Evolutionary conservation across 2,329 filamentous ascomycete genomes (phyloP).

Genomic region (Chaetomiaceae sp.): DNA sequence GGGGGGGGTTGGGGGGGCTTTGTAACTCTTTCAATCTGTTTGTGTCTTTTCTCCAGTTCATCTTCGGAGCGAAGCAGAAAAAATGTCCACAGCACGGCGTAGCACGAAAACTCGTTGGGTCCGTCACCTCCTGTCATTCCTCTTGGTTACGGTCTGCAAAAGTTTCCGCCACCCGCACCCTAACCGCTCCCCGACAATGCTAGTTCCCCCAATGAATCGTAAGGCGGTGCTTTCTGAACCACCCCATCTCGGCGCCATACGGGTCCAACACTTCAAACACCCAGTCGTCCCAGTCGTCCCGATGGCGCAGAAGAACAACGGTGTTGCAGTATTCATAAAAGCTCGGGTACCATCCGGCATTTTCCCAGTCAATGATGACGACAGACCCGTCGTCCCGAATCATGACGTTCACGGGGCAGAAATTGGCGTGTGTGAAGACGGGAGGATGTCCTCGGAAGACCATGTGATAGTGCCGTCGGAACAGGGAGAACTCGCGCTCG

Average conservation of each 20-base stretch:
- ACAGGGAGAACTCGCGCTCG: background rate
- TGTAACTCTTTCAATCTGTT: no score
- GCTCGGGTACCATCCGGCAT: constrained; percentile 6
- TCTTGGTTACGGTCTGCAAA: no score
- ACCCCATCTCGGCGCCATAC: background rate
- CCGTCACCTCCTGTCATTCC: no score
- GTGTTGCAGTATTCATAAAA: constrained; percentile 2
- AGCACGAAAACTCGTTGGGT: no score
- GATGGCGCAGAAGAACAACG: background rate
- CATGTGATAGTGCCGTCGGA: background rate
- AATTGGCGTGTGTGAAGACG: constrained; percentile 4
- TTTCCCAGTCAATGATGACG: constrained; percentile 1
- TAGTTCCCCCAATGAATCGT: no score
- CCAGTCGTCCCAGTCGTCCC: background rate
- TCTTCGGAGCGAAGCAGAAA: no score
- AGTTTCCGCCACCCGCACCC: no score
- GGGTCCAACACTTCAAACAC: background rate
- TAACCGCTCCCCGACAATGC: no score
- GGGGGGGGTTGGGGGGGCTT: no score
- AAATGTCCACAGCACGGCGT: no score
- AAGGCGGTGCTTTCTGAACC: background rate
- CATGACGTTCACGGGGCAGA: background rate
- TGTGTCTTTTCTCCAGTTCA: no score
- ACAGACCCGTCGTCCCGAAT: background rate
- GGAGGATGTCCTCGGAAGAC: background rate